phyloP scores from a whole-genome alignment of 2,329 filamentous ascomycete species.

The Alternaria hordeiaustralica region DNA sequence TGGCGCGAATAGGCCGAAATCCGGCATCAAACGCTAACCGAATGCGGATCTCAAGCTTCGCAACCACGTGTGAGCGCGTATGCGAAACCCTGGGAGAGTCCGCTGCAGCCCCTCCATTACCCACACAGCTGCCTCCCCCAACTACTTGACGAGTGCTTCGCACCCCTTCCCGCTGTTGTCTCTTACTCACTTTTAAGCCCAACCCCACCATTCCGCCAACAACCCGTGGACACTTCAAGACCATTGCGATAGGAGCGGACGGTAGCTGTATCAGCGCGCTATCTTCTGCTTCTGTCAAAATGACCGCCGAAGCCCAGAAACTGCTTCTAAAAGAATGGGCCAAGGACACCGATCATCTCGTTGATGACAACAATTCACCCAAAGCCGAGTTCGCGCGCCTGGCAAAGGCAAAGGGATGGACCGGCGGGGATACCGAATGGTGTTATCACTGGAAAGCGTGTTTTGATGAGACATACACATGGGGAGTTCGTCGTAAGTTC shows the following conservation, averaged over 20 bases:
- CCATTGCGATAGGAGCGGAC: not conserved
- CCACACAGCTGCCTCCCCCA: not conserved
- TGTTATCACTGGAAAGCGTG: conserved; percentile 20
- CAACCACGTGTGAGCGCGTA: conserved; percentile 7
- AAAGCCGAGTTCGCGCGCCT: conserved; percentile 32
- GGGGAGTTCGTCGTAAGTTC: conserved; percentile 14
- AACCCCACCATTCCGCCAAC: not conserved
- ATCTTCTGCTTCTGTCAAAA: not conserved
- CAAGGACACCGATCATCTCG: conserved; percentile 11
- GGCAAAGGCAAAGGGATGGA: conserved; percentile 28
- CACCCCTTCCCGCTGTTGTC: not conserved
- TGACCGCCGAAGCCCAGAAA: conserved; percentile 14
- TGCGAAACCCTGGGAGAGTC: not conserved
- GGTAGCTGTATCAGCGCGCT: not conserved
- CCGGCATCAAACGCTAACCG: conserved; percentile 7
- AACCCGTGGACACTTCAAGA: not conserved
- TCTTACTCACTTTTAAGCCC: not conserved
- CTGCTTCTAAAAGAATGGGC: conserved; percentile 21
- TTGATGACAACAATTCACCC: conserved; percentile 14
- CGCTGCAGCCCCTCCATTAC: conserved; percentile 2
- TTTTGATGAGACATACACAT: conserved; percentile 23
- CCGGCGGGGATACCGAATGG: conserved; percentile 22
- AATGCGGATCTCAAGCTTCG: not conserved
- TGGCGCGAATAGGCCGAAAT: not conserved
- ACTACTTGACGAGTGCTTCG: not conserved